Conservation (phyloP, 225 moss, liverwort and hornwort species). For the Pseudisothecium myosuroides region DNA sequence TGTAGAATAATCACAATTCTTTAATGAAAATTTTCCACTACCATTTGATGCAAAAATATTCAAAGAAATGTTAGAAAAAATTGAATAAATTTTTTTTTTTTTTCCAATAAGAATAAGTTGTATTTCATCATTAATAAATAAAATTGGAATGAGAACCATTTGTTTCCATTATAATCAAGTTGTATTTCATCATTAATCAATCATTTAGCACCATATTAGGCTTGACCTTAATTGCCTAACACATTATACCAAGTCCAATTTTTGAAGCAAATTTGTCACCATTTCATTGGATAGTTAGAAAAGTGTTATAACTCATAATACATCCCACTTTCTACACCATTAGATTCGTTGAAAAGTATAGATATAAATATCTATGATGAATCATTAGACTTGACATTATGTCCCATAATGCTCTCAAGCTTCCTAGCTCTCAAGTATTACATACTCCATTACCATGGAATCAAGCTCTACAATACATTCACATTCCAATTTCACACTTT, state of each 20-base stretch:
- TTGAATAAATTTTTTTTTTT: neutral
- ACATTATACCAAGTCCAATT: neutral
- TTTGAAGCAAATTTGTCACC: neutral
- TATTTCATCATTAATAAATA: neutral
- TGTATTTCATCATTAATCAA: neutral
- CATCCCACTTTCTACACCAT: neutral
- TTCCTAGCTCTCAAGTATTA: neutral
- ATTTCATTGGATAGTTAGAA: neutral
- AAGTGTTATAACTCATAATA: neutral
- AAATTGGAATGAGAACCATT: too few relatives aligned
- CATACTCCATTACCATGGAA: neutral
- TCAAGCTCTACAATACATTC: neutral
- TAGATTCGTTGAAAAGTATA: neutral
- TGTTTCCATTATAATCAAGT: too few relatives aligned
- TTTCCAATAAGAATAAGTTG: neutral
- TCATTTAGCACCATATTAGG: neutral
- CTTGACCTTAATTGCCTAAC: neutral
- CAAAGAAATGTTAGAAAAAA: accelerated
- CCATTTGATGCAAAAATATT: neutral
- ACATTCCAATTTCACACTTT: neutral
- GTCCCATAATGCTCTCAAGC: neutral
- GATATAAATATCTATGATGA: neutral
- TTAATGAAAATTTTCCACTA: neutral
- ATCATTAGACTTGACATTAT: neutral
- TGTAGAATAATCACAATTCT: neutral